Percentiles rank a stretch among this genome's conserved stretches.
phyloP scores from a whole-genome alignment of 805 yeast genomes.

The Spathaspora arborariae region DNA sequence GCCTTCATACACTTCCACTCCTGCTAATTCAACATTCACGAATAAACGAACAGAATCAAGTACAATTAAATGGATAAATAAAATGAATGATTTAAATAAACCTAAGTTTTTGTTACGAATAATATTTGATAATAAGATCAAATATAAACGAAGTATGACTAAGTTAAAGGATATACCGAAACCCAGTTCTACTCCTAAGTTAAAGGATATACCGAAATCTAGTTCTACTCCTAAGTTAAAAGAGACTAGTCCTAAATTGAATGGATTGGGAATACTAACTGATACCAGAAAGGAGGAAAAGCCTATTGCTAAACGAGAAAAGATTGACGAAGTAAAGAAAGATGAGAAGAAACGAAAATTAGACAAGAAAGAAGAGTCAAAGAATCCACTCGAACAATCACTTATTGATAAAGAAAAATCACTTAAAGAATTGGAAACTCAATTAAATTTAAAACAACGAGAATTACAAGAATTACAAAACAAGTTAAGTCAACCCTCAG shows the following conservation, averaged over 20 bases:
- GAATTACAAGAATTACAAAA: conserved; percentile 4
- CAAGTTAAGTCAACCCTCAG: conserved; percentile 6
- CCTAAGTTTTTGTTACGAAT: conserved; percentile 16
- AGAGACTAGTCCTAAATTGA: conserved; percentile 2
- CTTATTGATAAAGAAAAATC: conserved; percentile 4
- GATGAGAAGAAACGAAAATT: conserved; percentile 1
- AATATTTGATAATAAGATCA: conserved; percentile 16
- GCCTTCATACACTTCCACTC: neutral
- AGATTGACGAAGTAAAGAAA: neutral
- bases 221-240: neutral
- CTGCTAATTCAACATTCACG: conserved; percentile 4
- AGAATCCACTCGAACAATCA: neutral
- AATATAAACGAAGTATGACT: conserved; percentile 11
- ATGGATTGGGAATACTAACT: neutral
- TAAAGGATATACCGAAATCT: too few species aligned
- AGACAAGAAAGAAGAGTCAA: conserved; percentile 1
- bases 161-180: conserved; percentile 5
- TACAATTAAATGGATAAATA: conserved; percentile 26
- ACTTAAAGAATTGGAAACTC: conserved; percentile 8
- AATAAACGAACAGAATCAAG: conserved; percentile 5
- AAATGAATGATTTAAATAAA: conserved; percentile 16
- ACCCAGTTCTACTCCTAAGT: too few species aligned
- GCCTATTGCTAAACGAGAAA: neutral
- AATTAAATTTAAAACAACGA: conserved; percentile 8
- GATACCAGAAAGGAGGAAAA: neutral